Evolutionary conservation across 805 yeast species (phyloP).

Genomic region (Wickerhamomyces xylosicus): DNA sequence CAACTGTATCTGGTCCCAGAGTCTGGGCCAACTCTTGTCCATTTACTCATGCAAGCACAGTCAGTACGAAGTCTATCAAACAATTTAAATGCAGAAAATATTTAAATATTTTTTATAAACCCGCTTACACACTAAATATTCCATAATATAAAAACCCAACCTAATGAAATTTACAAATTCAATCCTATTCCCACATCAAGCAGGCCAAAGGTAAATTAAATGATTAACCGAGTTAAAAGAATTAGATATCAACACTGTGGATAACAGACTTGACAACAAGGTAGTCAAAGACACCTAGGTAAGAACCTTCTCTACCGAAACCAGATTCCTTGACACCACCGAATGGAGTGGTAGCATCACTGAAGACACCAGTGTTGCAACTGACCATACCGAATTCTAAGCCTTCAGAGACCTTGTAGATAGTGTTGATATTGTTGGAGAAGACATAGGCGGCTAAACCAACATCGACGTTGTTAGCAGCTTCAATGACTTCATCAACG

Average conservation of each 20-base stretch:
- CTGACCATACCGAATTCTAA: slow-evolving; percentile 60
- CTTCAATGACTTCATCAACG: slow-evolving; percentile 39
- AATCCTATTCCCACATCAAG: too few relatives aligned
- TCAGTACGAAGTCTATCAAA: too few relatives aligned
- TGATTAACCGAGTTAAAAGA: not conserved
- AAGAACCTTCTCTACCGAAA: slow-evolving; percentile 61
- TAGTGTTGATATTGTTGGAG: slow-evolving; percentile 38
- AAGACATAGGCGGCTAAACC: slow-evolving; percentile 56
- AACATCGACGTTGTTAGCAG: slow-evolving; percentile 43
- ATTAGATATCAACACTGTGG: not conserved
- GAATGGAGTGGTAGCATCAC: slow-evolving; percentile 47
- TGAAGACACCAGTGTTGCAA: slow-evolving; percentile 47
- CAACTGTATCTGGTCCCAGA: too few relatives aligned
- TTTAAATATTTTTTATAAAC: too few relatives aligned
- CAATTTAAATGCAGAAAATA: too few relatives aligned
- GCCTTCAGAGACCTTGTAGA: slow-evolving; percentile 42
- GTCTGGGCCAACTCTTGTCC: too few relatives aligned
- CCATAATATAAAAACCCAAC: too few relatives aligned
- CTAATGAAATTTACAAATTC: too few relatives aligned
- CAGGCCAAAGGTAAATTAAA: not conserved
- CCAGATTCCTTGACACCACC: slow-evolving; percentile 63
- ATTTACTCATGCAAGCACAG: too few relatives aligned
- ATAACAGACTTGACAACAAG: slow-evolving; percentile 39
- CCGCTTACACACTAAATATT: too few relatives aligned
- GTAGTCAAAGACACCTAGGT: slow-evolving; percentile 54